Base-by-base conservation (phyloP, 163 green algal genomes). In the Scenedesmus sp. region DNA sequence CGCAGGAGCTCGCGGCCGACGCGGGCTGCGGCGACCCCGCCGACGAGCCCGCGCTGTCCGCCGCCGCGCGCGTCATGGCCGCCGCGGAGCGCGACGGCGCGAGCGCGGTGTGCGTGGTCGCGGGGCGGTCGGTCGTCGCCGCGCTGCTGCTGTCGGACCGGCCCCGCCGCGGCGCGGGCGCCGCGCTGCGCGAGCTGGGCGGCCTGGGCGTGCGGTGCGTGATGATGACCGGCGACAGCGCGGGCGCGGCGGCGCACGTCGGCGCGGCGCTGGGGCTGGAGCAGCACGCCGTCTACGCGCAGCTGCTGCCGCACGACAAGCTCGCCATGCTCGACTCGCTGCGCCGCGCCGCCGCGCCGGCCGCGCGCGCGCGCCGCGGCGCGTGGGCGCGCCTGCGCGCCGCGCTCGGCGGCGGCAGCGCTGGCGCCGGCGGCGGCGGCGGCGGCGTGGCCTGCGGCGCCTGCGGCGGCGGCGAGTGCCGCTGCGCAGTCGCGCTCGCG, bases 231-330 rank as follows among this genome's bases (percentile, higher is more conserved):
- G 73, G 70, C 13, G 72, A 79, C 74, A 54, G 81, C 85, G 60
- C 39, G 53, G 57, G 39, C 62, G 62, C 83, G 72, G 33, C 51
- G 39, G 42, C 77, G 62, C 28, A 65, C 4, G 77, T 93, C 5
- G 87, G 78, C 22, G 29, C 22, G 4, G 72, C 85, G 29, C 83
- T 90, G 24, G 92, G 92, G 36, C 87, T 96, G n/a, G 36, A 75
- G 0, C 0, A 60, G 1, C 24, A 58, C 2, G 36, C 84, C 63
- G 65, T 88, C 2, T 83, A 89, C 20, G 80, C 90, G 0, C 31
- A 82, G 31, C 80, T 97, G 36, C 82, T 93, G 33, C 92, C 92
- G 0, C 79, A 86, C 18, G 86, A 93, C 62, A 97, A 97, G 81
- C 78, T 95, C 31, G 57, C 71, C 15, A 53, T 87, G 42, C 74